Evolutionary conservation across 1,139 yeast genomes (phyloP).

Genomic region (Yamadazyma siamensis): DNA sequence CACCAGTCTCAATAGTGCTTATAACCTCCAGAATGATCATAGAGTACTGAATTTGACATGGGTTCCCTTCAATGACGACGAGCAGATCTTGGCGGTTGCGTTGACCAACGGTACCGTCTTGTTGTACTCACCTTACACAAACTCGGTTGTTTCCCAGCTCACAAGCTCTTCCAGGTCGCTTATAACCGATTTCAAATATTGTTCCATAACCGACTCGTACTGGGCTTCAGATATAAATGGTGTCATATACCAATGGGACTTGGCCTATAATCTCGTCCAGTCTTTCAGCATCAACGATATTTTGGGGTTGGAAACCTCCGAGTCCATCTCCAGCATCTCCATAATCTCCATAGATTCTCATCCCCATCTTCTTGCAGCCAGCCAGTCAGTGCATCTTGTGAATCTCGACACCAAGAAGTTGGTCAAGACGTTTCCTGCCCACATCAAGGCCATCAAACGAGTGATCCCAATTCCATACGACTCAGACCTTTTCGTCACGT

Average conservation of each 20-base stretch:
- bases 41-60: slow-evolving; percentile 55
- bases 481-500: slow-evolving; percentile 53
- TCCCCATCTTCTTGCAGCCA: slow-evolving; percentile 56
- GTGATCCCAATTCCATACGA: slow-evolving; percentile 33
- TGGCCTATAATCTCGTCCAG: slow-evolving; percentile 37
- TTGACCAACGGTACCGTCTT: slow-evolving; percentile 63
- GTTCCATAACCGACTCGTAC: slow-evolving; percentile 38
- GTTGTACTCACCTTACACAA: slow-evolving; percentile 65
- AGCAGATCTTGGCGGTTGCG: slow-evolving; percentile 56
- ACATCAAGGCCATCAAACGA: slow-evolving; percentile 60
- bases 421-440: slow-evolving; percentile 63
- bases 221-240: slow-evolving; percentile 71
- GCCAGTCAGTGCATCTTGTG: slow-evolving; percentile 58
- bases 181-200: slow-evolving; percentile 51
- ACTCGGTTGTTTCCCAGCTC: slow-evolving; percentile 51
- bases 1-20: slow-evolving; percentile 32
- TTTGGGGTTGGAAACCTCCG: slow-evolving; percentile 29
- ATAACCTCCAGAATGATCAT: slow-evolving; percentile 54
- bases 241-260: slow-evolving; percentile 61
- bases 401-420: slow-evolving; percentile 37
- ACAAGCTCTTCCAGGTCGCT: slow-evolving; percentile 49
- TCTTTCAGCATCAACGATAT: slow-evolving; percentile 41
- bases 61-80: slow-evolving; percentile 43
- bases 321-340: slow-evolving; percentile 29
- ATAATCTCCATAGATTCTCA: slow-evolving; percentile 33